phyloP scores from a whole-genome alignment of 805 yeast genomes.

The Sporopachydermia lactativora region DNA sequence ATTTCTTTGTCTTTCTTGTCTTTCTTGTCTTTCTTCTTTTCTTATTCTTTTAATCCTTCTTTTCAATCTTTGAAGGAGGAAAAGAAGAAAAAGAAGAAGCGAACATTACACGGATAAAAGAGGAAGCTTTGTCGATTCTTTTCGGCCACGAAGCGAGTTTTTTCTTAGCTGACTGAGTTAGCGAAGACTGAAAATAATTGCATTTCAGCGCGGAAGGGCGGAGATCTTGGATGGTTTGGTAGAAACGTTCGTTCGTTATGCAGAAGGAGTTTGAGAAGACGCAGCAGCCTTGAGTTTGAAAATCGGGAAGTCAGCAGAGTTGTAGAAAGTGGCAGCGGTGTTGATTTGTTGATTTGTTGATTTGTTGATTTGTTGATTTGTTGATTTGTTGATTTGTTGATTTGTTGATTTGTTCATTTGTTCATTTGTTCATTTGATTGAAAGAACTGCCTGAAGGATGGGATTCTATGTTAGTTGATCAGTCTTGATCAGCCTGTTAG shows the following conservation, averaged over 20 bases:
- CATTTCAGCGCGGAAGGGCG: constrained; percentile 71
- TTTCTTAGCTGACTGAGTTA: constrained; percentile 51
- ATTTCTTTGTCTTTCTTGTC: too few relatives aligned
- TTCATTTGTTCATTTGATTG: constrained; percentile 75
- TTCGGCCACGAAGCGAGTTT: constrained; percentile 43
- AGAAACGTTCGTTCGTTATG: constrained; percentile 91
- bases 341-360: too few relatives aligned
- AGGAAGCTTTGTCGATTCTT: constrained; percentile 58
- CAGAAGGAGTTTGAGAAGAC: constrained; percentile 89
- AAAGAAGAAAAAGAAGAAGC: too few relatives aligned
- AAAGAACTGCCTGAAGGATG: constrained; percentile 51
- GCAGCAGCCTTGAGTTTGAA: constrained; percentile 69
- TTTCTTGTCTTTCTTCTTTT: too few relatives aligned
- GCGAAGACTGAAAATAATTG: constrained; percentile 84
- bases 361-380: too few relatives aligned
- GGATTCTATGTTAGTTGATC: too few relatives aligned
- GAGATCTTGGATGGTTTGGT: constrained; percentile 84
- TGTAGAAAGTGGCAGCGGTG: constrained; percentile 83
- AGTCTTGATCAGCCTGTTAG: too few relatives aligned
- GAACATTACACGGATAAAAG: constrained; percentile 63
- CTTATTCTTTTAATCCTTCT: too few relatives aligned
- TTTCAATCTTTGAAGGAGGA: too few relatives aligned
- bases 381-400: too few relatives aligned
- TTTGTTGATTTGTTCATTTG: too few relatives aligned
- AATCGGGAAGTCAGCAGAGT: constrained; percentile 76